Conservation (phyloP, 179 eudicot species). For the Patellifolia procumbens region DNA sequence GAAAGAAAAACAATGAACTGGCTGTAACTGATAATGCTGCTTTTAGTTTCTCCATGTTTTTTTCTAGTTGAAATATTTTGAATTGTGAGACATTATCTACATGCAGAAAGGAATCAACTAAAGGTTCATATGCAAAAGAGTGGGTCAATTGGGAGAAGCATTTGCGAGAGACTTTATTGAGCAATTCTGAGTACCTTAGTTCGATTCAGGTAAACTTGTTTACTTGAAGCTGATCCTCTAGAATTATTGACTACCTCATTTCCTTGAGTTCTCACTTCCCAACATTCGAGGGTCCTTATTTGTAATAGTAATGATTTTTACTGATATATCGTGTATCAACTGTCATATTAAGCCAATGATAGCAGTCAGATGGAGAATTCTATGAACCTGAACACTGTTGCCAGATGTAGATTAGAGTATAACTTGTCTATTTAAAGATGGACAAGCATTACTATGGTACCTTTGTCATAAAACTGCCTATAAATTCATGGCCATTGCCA, state of each 20-base stretch:
- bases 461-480: too few species aligned
- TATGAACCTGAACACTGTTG: background rate
- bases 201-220: constrained; percentile 57
- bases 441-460: too few species aligned
- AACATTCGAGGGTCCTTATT: background rate
- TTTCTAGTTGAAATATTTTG: background rate
- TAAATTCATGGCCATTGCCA: too few species aligned
- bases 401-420: background rate
- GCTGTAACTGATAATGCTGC: background rate
- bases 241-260: background rate
- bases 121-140: constrained; percentile 77
- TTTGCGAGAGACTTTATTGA: constrained; percentile 52
- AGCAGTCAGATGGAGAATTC: background rate
- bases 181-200: constrained; percentile 59
- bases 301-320: background rate
- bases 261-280: background rate
- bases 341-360: background rate
- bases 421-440: background rate
- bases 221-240: background rate
- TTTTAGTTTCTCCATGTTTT: background rate
- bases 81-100: background rate
- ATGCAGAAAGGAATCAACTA: constrained; percentile 70
- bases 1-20: too few species aligned
- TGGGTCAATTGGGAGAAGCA: constrained; percentile 89
- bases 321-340: background rate